Evolutionary conservation across 1,284 basidiomycete species (phyloP), one percentile per base, ranked within the genome.

Genomic region (Entoloma clypeatum): DNA sequence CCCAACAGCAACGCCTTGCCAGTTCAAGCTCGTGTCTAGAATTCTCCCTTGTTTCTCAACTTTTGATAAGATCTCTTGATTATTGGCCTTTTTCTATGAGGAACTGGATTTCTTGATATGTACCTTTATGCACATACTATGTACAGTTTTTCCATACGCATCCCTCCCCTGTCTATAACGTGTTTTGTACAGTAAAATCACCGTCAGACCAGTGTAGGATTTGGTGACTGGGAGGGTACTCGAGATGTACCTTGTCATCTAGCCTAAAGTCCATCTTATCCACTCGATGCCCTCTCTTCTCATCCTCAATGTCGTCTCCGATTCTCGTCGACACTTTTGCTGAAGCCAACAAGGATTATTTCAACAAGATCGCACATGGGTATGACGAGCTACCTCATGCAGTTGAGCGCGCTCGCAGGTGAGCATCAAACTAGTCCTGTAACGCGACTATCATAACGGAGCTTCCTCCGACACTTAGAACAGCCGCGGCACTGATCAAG

Each of bases 401-500:
- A 11, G 33, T 50, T 14, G 53, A 61, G 34, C 44, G 56, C 3
- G 54, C 55, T 25, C 39, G 46, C 29, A 55, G 57, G 58, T 58
- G 23, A 10, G 44, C 23, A 27, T 4, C 23, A 21, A 8, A 4
- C 25, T 8, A 4, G 18, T 36, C 5, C 11, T 19, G 25, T 16
- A 10, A 17, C 14, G n/a, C 16, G n/a, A 27, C 25, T 7, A 29
- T 3, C 4, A 13, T 3, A 16, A 5, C 5, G 9, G 29, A 26
- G 24, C 35, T 11, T 7, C 26, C 18, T 6, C 11, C 17, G 5
- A 10, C 0, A 23, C 16, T 11, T 36, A 68, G 64, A 34, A 56
- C 75, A 7, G 64, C 60, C 2, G 48, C 46, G 11, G 69, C 67
- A 1, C 67, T 82, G 44, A 52, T 62, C 10, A 55, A 63, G 10